Percentiles rank a stretch among this genome's conserved stretches.
Conservation (phyloP, 2,329 filamentous ascomycete species). For the Verticillium klebahnii region DNA sequence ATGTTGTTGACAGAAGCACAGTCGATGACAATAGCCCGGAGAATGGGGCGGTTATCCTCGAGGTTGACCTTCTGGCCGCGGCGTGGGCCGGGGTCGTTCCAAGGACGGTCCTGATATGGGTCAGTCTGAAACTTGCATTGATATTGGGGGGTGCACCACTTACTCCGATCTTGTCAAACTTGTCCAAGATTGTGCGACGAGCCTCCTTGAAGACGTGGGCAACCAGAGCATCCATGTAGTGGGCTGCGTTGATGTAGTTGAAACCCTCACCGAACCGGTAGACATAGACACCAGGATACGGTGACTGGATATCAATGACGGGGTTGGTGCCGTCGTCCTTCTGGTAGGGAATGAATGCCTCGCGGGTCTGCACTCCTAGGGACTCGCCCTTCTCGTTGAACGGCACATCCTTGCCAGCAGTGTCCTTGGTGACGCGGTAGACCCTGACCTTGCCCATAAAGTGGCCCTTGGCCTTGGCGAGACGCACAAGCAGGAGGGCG, state of each 20-base stretch:
- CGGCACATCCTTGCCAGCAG: conserved; percentile 10
- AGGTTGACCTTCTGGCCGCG: conserved; percentile 24
- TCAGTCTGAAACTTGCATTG: not conserved
- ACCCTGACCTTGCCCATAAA: conserved; percentile 37
- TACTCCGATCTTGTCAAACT: conserved; percentile 42
- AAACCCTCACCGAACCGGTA: conserved; percentile 48
- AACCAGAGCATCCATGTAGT: conserved; percentile 38
- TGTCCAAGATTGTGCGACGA: conserved; percentile 31
- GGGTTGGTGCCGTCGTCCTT: conserved; percentile 40
- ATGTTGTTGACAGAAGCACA: conserved; percentile 52
- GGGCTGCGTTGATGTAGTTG: conserved; percentile 47
- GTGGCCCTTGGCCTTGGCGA: conserved; percentile 40
- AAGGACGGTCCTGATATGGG: conserved; percentile 38
- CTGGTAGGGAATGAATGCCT: conserved; percentile 36
- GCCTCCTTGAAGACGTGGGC: conserved; percentile 35
- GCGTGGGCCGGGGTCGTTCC: conserved; percentile 47
- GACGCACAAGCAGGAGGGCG: conserved; percentile 37
- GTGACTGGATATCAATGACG: conserved; percentile 32
- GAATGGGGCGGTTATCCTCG: conserved; percentile 35
- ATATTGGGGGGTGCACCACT: conserved; percentile 12
- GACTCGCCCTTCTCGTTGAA: conserved; percentile 12
- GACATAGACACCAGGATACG: conserved; percentile 45
- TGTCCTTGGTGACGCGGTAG: conserved; percentile 13
- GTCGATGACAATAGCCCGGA: conserved; percentile 53
- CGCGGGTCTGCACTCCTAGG: conserved; percentile 15